Conservation (phyloP, 2,329 filamentous ascomycete genomes). For the Stagonosporopsis cucurbitacearum region DNA sequence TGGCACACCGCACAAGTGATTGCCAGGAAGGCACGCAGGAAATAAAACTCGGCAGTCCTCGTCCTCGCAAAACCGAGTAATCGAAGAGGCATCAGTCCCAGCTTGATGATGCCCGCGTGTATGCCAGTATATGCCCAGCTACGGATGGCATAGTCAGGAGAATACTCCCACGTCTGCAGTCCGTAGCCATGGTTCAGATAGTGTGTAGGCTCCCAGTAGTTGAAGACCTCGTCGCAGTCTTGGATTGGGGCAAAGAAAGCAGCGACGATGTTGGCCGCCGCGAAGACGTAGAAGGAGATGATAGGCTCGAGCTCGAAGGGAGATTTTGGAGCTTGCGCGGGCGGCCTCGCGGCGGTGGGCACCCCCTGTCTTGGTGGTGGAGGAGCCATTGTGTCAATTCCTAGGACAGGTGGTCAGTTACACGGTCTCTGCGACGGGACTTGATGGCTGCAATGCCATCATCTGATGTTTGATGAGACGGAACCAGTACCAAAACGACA, state of each 20-base stretch:
- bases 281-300: slow-evolving; percentile 80
- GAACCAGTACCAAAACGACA: background rate
- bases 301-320: slow-evolving; percentile 66
- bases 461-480: background rate
- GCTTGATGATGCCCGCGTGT: slow-evolving; percentile 74
- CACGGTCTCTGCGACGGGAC: background rate
- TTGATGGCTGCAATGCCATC: background rate
- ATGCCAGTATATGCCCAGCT: slow-evolving; percentile 90
- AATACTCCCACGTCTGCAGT: slow-evolving; percentile 98
- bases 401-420: slow-evolving; percentile 31
- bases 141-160: slow-evolving; percentile 89
- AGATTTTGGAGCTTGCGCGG: slow-evolving; percentile 27
- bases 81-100: slow-evolving; percentile 63
- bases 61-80: slow-evolving; percentile 32
- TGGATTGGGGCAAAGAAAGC: slow-evolving; percentile 89
- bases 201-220: slow-evolving; percentile 98
- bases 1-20: slow-evolving; percentile 81
- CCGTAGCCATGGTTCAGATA: slow-evolving; percentile 93
- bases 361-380: slow-evolving; percentile 15
- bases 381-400: slow-evolving; percentile 13
- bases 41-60: slow-evolving; percentile 78
- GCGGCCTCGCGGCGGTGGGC: slow-evolving; percentile 1
- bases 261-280: slow-evolving; percentile 74
- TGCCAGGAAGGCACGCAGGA: slow-evolving; percentile 77
- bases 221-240: slow-evolving; percentile 98